Evolutionary conservation across 2,329 filamentous ascomycete species (phyloP), one percentile per base, ranked within the genome.

Genomic region (Pleomassaria siparia): DNA sequence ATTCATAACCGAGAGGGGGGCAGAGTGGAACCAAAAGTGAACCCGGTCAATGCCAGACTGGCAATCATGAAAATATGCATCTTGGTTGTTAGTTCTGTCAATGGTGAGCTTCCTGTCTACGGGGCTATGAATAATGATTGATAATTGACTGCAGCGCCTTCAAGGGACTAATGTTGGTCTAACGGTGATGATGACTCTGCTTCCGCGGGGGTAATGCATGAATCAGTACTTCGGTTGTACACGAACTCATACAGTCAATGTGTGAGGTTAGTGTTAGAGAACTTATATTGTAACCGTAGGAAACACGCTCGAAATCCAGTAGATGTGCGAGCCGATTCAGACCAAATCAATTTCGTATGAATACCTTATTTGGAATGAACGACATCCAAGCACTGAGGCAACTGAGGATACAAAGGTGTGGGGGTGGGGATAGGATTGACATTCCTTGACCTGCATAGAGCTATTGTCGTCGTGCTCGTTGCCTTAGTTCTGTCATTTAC

Each of bases 1-100:
- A 24, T 22, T 60, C 58, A 21, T 63, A 58, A 13, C 58, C 59
- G 9, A 63, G 51, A 13, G 53, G 58, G n/a, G 29, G n/a, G 37
- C 5, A 59, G 28, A 13, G 48, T 47, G n/a, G 57, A 51, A 43
- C 44, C 47, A 24, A 40, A 20, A 30, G 40, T 22, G 15, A 44
- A 16, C 20, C 32, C 24, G 16, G 30, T 26, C 29, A 22, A 42
- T 18, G 21, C 43, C 33, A 40, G 37, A 20, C 5, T 40, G 24
- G 45, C 3, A 15, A 47, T 32, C 3, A 15, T n/a, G 37, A 22
- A 43, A 42, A 45, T 4, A 20, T 43, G 32, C 40, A 44, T 43
- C n/a, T 46, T 47, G 47, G 28, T 18, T 29, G 21, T 3, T 4
- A 21, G 12, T 13, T 21, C 20, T 35, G 16, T 11, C 16, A 22